Base-by-base conservation (phyloP, 306 rosid species). In the Vigna reflexopilosa region DNA sequence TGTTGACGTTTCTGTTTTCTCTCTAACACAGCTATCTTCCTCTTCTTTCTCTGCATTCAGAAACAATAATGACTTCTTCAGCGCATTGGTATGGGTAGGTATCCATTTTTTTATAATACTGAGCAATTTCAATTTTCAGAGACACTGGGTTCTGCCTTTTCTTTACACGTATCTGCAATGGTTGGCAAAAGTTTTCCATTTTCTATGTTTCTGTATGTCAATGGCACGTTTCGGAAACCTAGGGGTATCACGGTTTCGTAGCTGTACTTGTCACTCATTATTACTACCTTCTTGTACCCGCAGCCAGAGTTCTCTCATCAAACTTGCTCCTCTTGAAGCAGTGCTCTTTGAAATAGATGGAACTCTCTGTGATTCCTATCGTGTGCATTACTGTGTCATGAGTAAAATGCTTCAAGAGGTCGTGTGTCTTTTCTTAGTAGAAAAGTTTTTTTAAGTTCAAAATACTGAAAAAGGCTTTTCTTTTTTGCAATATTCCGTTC, bases 41-140 rank as follows among this genome's bases (percentile, higher is more conserved):
- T 67, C 32, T 4, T 50, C 14, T 72, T 40, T 7, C 47, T 9
- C 51, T 9, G 13, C 6, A 5, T 55, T 47, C 75, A 20, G 5
- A 0, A 5, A 67, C 83, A 12, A 91, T 91, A 91, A 86, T 88
- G 15, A 87, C 80, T 34, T 34, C 89, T 67, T 34, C 83, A 19
- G 79, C 81, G 30, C 84, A 86, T 59, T 76, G 72, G 62, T 82
- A 72, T 47, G 80, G 91, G 94, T 91, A 83, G 90, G 92, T 91
- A 80, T 67, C 61, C 9, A 47, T 77, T 52, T 9, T 17, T 47
- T 54, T 54, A 54, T 54, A 17, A 7, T 19, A 17, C 59, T 10
- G 0, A 54, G 5, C 4, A 54, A 65, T 73, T 77, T 72, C 73
- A 34, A 15, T 28, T 58, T 73, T 67, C 73, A 22, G 28, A 6